Base-by-base conservation (phyloP, 225 moss, liverwort and hornwort species). In the Straminergon stramineum region DNA sequence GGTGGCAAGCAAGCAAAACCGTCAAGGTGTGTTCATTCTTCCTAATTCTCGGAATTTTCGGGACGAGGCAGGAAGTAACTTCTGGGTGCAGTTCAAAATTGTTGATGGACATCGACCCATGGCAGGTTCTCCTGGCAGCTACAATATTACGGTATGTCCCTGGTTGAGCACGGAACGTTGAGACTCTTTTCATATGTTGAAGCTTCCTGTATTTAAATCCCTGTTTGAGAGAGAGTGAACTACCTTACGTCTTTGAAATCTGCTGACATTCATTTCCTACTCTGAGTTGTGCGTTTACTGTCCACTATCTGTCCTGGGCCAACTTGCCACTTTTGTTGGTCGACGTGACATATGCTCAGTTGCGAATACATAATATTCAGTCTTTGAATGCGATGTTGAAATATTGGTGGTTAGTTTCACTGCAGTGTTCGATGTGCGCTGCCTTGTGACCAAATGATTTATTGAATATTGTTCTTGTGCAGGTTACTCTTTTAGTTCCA, bases 1-100 rank as follows among this genome's bases (percentile, higher is more conserved):
- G 79, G 91, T 97, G 58, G 91, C 99, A 68, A 97, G 91, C 90
- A 92, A 98, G 86, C 88, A 95, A 86, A 91, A 97, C 62, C 95
- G 96, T 84, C 92, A 99, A 93, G 99, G 99, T 60, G 85, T 99
- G 69, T 96, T 89, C 41, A 90, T 99, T 81, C 85, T 94, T 83
- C 88, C 97, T 68, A 92, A 88, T 61, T 99, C 99, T 31, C 90
- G 99, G 67, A 89, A 77, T 81, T 97, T 90, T 84, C 96, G 96
- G 78, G 99, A 99, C 90, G 97, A 97, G 92, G 97, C 97, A 74
- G 99, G 99, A 67, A 96, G 94, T 90, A 93, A 87, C 83, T 99
- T 99, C 89, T 95, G 94, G 94, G 97, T 99, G 67, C 90, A 94
- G 88, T 97, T 96, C 84, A 92, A 96, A 92, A 97, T 99, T 77